Conservation (phyloP, 108 stramenopile genomes). For the Nitzschia inconspicua region DNA sequence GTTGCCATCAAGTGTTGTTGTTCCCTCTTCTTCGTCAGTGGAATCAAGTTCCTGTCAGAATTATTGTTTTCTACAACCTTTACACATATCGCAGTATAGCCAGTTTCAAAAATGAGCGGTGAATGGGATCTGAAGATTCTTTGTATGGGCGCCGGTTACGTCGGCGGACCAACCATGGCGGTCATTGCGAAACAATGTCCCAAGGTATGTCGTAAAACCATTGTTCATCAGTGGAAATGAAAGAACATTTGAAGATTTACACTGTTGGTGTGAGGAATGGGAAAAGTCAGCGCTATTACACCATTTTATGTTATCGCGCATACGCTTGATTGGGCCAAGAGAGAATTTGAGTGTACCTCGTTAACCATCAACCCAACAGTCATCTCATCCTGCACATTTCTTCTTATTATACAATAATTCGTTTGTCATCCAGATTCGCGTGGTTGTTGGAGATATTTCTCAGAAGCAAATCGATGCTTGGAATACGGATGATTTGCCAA, state of each 20-base stretch:
- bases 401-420: no score
- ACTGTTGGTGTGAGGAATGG: no score
- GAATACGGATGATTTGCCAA: constrained; percentile 94
- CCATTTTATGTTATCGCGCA: no score
- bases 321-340: no score
- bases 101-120: constrained; percentile 74
- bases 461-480: constrained; percentile 95
- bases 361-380: no score
- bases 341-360: no score
- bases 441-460: constrained; percentile 95
- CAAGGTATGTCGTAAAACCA: constrained; percentile 53
- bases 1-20: no score
- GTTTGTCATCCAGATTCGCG: constrained; percentile 68
- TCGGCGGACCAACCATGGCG: constrained; percentile 99
- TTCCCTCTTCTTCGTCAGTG: no score
- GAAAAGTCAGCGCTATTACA: no score
- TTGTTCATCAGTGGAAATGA: background rate
- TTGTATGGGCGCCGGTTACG: constrained; percentile 99
- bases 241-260: no score
- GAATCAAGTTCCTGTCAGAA: no score
- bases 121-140: constrained; percentile 90
- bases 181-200: constrained; percentile 97
- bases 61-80: background rate
- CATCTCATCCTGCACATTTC: no score
- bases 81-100: background rate